Evolutionary conservation across 305 asterid genomes (phyloP).

Genomic region (Stenogyne calaminthoides): DNA sequence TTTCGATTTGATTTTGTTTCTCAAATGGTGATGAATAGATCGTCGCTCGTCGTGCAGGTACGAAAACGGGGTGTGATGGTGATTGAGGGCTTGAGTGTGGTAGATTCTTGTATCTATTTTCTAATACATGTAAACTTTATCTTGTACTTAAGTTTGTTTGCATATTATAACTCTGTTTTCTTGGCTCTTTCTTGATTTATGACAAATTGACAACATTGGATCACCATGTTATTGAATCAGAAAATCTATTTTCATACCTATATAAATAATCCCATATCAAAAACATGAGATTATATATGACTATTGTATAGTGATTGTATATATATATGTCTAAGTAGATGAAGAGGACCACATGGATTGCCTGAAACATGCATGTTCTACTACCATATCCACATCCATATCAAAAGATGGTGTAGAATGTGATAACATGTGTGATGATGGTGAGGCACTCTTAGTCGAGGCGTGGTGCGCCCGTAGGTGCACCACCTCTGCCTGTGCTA

Average conservation of each 20-base stretch:
- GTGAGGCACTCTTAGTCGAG: slow-evolving; percentile 30
- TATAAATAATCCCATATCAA: slow-evolving; percentile 22
- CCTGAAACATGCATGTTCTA: slow-evolving; percentile 39
- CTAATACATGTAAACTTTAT: slow-evolving; percentile 36
- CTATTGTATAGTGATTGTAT: background rate
- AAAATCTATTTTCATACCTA: slow-evolving; percentile 1
- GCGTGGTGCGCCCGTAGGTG: slow-evolving; percentile 67
- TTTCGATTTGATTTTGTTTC: background rate
- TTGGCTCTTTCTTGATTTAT: background rate
- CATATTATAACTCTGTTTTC: background rate
- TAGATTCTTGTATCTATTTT: slow-evolving; percentile 42
- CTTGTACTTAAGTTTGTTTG: slow-evolving; percentile 38
- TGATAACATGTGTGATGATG: slow-evolving; percentile 37
- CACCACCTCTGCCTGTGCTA: slow-evolving; percentile 80
- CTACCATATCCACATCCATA: no score
- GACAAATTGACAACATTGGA: background rate
- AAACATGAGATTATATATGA: slow-evolving; percentile 13
- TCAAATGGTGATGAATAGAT: background rate
- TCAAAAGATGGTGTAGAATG: slow-evolving; percentile 53
- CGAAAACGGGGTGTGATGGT: slow-evolving; percentile 24
- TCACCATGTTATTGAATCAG: background rate
- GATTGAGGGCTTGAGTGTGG: slow-evolving; percentile 24
- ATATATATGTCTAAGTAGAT: slow-evolving; percentile 17
- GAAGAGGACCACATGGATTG: slow-evolving; percentile 34
- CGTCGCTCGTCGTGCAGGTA: slow-evolving; percentile 21